phyloP scores from a whole-genome alignment of 176 grass and related monocot genomes.

The Calamus simplicifolius region DNA sequence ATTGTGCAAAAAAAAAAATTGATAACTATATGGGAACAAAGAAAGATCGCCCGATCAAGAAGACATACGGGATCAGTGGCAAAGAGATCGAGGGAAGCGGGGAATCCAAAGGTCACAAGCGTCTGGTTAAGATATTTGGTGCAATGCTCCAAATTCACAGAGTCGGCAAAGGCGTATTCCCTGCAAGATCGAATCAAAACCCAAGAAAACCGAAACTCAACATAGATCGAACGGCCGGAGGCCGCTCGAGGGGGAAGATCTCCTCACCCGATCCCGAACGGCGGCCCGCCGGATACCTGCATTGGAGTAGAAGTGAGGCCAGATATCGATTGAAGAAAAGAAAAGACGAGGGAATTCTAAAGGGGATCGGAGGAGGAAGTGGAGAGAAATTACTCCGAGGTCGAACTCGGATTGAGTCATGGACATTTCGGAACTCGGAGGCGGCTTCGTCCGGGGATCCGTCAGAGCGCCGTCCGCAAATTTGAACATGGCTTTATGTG shows the following conservation, averaged over 20 bases:
- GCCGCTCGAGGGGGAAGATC: no score
- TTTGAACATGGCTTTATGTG: no score
- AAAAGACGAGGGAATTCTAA: neutral
- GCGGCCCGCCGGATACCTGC: slow-evolving; percentile 47
- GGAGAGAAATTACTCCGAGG: slow-evolving; percentile 38
- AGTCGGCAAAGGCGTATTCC: slow-evolving; percentile 61
- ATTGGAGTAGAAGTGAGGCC: slow-evolving; percentile 25
- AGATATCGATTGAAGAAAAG: no score
- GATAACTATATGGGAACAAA: neutral
- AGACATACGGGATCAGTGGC: slow-evolving; percentile 72
- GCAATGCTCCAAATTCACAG: slow-evolving; percentile 83
- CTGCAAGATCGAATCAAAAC: slow-evolving; percentile 34
- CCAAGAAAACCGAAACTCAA: slow-evolving; percentile 10
- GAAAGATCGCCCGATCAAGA: neutral
- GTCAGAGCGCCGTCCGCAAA: no score
- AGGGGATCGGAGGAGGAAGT: slow-evolving; percentile 23
- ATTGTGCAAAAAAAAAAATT: neutral
- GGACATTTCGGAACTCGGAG: slow-evolving; percentile 18
- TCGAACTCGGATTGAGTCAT: slow-evolving; percentile 48
- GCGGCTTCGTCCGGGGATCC: no score
- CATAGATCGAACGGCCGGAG: no score
- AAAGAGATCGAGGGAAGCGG: slow-evolving; percentile 95
- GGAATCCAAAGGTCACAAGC: slow-evolving; percentile 92
- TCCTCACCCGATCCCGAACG: slow-evolving; percentile 59
- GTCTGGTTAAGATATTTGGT: slow-evolving; percentile 96